Evolutionary conservation across 805 yeast genomes (phyloP).

Genomic region (Candida insectalens): DNA sequence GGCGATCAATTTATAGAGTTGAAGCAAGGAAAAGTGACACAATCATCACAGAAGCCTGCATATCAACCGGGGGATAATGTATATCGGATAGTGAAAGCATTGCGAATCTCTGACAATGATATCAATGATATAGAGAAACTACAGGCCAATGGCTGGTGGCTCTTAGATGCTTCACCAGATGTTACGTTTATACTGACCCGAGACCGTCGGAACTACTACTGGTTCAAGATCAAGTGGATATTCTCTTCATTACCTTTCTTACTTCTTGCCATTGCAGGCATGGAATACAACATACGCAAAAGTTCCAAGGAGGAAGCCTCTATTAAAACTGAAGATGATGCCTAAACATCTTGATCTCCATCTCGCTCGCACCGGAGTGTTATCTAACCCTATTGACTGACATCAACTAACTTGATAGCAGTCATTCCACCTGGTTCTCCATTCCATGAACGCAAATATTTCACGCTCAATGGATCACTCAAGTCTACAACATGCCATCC

Average conservation of each 20-base stretch:
- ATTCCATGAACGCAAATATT: constrained; percentile 62
- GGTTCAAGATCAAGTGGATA: not conserved
- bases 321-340: too few species aligned
- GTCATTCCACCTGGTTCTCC: constrained; percentile 74
- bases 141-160: constrained; percentile 31
- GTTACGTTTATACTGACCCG: constrained; percentile 34
- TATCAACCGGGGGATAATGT: too few species aligned
- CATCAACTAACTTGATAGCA: constrained; percentile 39
- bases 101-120: constrained; percentile 29
- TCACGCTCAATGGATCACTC: constrained; percentile 48
- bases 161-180: constrained; percentile 41
- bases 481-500: constrained; percentile 74
- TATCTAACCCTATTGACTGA: too few species aligned
- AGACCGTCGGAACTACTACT: constrained; percentile 1
- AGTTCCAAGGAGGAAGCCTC: too few species aligned
- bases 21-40: too few species aligned
- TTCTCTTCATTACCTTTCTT: not conserved
- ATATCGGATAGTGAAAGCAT: constrained; percentile 6
- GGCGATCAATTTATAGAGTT: not conserved
- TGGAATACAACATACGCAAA: too few species aligned
- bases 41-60: too few species aligned
- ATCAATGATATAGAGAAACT: constrained; percentile 30
- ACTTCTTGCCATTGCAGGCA: not conserved
- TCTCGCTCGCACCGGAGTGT: too few species aligned
- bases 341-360: too few species aligned